Evolutionary conservation across 768 basidiomycete species (phyloP).

Genomic region (Lyophyllum shimeji): DNA sequence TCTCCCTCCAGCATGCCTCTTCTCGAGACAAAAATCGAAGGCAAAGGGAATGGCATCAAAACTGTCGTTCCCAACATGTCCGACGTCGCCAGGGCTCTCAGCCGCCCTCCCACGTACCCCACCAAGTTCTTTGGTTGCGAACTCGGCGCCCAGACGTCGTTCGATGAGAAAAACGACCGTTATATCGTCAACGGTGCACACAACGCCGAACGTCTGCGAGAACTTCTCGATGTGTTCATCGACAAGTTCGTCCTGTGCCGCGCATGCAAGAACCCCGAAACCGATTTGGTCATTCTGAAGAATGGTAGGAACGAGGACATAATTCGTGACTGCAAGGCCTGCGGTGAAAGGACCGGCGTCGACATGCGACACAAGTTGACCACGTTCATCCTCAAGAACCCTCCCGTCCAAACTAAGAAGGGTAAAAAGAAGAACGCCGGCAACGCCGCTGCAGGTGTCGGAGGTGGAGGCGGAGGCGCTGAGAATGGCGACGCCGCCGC

Average conservation of each 20-base stretch:
- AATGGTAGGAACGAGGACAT: slow-evolving; percentile 79
- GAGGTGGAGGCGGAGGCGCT: slow-evolving; percentile 27
- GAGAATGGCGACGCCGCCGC: slow-evolving; percentile 40
- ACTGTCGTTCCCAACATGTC: slow-evolving; percentile 99
- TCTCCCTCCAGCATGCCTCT: slow-evolving; percentile 77
- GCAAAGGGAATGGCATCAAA: slow-evolving; percentile 99
- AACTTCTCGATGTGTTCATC: slow-evolving; percentile 95
- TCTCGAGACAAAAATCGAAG: slow-evolving; percentile 94
- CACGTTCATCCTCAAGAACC: slow-evolving; percentile 97
- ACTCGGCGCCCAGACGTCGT: slow-evolving; percentile 95
- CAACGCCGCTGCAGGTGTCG: slow-evolving; percentile 24
- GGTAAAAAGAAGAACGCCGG: slow-evolving; percentile 53
- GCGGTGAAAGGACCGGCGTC: slow-evolving; percentile 86
- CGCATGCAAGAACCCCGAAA: slow-evolving; percentile 99
- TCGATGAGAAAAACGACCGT: slow-evolving; percentile 94
- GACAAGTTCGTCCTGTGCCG: slow-evolving; percentile 98
- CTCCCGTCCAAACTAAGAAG: slow-evolving; percentile 86
- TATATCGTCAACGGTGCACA: slow-evolving; percentile 99
- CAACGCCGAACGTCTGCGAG: slow-evolving; percentile 85
- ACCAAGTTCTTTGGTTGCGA: slow-evolving; percentile 99
- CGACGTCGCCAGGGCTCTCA: slow-evolving; percentile 93
- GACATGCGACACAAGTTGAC: slow-evolving; percentile 98
- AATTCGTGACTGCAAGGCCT: slow-evolving; percentile 97
- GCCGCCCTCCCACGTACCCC: slow-evolving; percentile 92
- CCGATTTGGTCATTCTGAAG: slow-evolving; percentile 90